Conservation (phyloP, 768 basidiomycete genomes). For the Tubosaeta brunneosetosa region DNA sequence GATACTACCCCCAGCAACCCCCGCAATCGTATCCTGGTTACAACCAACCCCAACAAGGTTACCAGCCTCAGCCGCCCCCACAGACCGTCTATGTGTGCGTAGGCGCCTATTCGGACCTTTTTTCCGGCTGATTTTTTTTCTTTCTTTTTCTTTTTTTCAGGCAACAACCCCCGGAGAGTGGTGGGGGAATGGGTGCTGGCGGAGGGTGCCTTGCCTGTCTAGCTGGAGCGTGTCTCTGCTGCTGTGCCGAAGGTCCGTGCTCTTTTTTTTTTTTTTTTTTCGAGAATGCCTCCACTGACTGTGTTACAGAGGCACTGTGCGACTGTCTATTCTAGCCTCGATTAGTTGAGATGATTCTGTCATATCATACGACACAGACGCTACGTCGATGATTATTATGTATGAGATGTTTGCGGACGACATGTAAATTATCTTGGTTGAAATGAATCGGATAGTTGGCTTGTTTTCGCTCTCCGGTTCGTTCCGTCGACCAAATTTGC, state of each 20-base stretch:
- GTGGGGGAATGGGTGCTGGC: conserved; percentile 30
- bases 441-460: conserved; percentile 6
- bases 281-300: conserved; percentile 21
- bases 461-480: conserved; percentile 41
- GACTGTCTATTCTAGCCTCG: conserved; percentile 56
- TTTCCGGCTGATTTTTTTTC: conserved; percentile 2
- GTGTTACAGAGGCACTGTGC: conserved; percentile 54
- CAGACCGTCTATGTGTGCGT: conserved; percentile 80
- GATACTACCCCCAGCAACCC: conserved; percentile 70
- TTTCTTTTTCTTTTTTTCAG: conserved; percentile 20
- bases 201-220: conserved; percentile 44
- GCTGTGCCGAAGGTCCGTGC: conserved; percentile 47
- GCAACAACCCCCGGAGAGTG: conserved; percentile 37
- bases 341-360: conserved; percentile 6
- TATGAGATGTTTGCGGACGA: conserved; percentile 15
- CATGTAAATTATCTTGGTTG: conserved; percentile 28
- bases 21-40: conserved; percentile 59
- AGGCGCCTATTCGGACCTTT: not conserved
- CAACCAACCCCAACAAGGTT: conserved; percentile 31
- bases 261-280: conserved; percentile 3
- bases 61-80: conserved; percentile 65
- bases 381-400: conserved; percentile 11
- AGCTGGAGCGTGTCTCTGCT: conserved; percentile 44
- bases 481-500: conserved; percentile 38
- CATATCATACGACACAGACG: conserved; percentile 16